Conservation (phyloP, 2,329 filamentous ascomycete species). For the Xylariales sp. region DNA sequence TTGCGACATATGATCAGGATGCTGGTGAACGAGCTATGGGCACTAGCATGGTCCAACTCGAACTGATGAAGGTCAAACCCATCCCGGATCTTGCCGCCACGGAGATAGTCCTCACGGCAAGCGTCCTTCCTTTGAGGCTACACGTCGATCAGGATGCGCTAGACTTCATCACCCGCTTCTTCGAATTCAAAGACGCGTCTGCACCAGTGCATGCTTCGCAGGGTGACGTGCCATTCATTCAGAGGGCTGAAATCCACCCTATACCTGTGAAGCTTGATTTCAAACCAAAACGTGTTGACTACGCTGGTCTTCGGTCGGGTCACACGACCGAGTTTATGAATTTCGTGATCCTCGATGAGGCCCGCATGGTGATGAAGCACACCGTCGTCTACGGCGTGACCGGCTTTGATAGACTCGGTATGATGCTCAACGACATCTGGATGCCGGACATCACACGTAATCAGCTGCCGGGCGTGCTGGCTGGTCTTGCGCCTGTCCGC, state of each 20-base stretch:
- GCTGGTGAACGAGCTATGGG: conserved; percentile 81
- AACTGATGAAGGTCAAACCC: conserved; percentile 83
- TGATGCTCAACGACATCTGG: conserved; percentile 93
- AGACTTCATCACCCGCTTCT: conserved; percentile 95
- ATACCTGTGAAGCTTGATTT: conserved; percentile 85
- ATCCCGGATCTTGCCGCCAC: conserved; percentile 79
- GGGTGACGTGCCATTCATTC: conserved; percentile 78
- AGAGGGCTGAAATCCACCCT: conserved; percentile 80
- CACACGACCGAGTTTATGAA: conserved; percentile 99
- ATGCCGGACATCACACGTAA: conserved; percentile 87
- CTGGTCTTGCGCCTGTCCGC: conserved; percentile 83
- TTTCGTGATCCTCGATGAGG: conserved; percentile 85
- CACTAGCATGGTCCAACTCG: conserved; percentile 84
- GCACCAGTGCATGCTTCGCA: conserved; percentile 50
- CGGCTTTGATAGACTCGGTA: conserved; percentile 84
- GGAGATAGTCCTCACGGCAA: conserved; percentile 78
- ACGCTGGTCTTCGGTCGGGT: conserved; percentile 84
- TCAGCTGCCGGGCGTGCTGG: conserved; percentile 83
- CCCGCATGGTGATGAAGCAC: conserved; percentile 79
- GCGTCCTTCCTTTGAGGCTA: conserved; percentile 76
- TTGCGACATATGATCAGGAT: conserved; percentile 88
- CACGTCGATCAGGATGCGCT: conserved; percentile 97
- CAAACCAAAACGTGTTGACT: conserved; percentile 97
- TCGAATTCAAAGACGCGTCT: conserved; percentile 88
- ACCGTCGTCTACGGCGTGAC: conserved; percentile 89